phyloP scores from a whole-genome alignment of 2,329 filamentous ascomycete species.

The Gremmenia infestans region DNA sequence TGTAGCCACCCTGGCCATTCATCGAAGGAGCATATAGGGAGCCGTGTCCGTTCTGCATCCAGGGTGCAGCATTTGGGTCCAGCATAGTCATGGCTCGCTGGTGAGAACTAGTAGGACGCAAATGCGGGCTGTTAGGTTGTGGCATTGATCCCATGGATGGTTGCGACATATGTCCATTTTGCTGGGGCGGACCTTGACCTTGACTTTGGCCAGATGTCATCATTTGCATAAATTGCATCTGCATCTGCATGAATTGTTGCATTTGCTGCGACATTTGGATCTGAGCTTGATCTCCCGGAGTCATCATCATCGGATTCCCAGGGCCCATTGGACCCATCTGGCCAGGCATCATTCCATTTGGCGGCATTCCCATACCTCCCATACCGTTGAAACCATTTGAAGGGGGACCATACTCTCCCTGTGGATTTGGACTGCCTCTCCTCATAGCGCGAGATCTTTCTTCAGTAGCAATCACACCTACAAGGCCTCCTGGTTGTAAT shows the following conservation, averaged over 20 bases:
- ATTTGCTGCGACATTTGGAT: constrained; percentile 79
- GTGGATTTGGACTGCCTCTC: constrained; percentile 69
- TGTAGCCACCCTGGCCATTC: constrained; percentile 55
- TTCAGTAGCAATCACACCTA: constrained; percentile 83
- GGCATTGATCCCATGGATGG: constrained; percentile 20
- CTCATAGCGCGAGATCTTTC: constrained; percentile 74
- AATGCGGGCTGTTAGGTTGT: constrained; percentile 18
- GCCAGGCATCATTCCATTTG: constrained; percentile 23
- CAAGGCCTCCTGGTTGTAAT: constrained; percentile 68
- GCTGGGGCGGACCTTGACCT: constrained; percentile 13
- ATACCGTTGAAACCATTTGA: constrained; percentile 31
- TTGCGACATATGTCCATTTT: constrained; percentile 21
- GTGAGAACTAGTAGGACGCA: constrained; percentile 21
- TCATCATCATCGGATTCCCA: constrained; percentile 33
- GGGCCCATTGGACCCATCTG: constrained; percentile 30
- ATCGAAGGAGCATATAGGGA: constrained; percentile 47
- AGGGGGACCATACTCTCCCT: constrained; percentile 39
- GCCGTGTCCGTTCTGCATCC: constrained; percentile 43
- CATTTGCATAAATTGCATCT: constrained; percentile 92
- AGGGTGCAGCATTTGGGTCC: constrained; percentile 58
- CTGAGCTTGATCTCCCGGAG: constrained; percentile 66
- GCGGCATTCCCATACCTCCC: constrained; percentile 30
- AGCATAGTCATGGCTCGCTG: constrained; percentile 78
- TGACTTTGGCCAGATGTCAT: constrained; percentile 43
- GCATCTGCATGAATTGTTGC: constrained; percentile 86